Percentiles rank a stretch among this genome's conserved stretches.
phyloP scores from a whole-genome alignment of 176 grass and related monocot species.

The Oryza australiensis region DNA sequence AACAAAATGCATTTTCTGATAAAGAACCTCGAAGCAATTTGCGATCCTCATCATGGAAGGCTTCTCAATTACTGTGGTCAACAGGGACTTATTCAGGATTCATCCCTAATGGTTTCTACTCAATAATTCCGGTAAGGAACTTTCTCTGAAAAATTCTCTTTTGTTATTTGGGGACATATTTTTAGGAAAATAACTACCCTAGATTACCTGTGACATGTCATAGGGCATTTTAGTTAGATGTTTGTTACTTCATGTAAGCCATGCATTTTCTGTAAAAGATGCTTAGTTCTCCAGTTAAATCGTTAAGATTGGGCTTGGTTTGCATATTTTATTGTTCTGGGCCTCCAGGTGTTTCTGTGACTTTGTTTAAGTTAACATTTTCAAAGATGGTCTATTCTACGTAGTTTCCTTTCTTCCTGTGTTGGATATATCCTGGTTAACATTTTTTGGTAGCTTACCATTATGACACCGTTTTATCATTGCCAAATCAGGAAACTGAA shows the following conservation, averaged over 20 bases:
- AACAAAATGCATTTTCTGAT: constrained; percentile 55
- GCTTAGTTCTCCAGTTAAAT: background rate
- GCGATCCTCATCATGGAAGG: constrained; percentile 56
- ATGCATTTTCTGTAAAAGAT: background rate
- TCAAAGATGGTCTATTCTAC: background rate
- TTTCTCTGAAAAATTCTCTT: constrained; percentile 5
- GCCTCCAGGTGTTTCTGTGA: background rate
- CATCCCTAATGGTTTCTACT: constrained; percentile 98
- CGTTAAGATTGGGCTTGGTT: background rate
- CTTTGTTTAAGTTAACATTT: background rate
- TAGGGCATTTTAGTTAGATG: constrained; percentile 15
- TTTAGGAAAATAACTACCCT: background rate
- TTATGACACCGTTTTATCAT: background rate
- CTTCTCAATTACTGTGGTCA: constrained; percentile 92
- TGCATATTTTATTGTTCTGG: background rate
- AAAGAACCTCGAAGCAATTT: constrained; percentile 41
- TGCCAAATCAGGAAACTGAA: constrained; percentile 16
- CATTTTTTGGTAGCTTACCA: background rate
- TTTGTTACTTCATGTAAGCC: constrained; percentile 5
- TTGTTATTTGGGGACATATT: background rate
- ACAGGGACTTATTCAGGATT: constrained; percentile 75
- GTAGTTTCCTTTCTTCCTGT: background rate
- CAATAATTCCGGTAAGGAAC: constrained; percentile 83
- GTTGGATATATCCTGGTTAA: background rate
- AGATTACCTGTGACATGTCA: background rate